phyloP scores from a whole-genome alignment of 805 yeast genomes.

The Wickerhamomyces ciferrii region DNA sequence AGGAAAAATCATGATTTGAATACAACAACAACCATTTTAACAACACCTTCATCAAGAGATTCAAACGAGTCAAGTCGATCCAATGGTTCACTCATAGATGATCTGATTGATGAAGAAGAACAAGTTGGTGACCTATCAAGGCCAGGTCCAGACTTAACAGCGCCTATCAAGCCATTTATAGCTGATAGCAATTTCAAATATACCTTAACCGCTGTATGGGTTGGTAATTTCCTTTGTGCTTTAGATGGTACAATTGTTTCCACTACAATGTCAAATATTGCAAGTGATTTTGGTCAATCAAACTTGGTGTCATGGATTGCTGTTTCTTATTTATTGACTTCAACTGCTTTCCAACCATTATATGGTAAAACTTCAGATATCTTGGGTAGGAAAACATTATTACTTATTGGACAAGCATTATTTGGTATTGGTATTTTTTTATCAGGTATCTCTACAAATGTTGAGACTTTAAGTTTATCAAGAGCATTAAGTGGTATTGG shows the following conservation, averaged over 20 bases:
- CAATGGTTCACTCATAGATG: not conserved
- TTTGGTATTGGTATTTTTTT: conserved; percentile 40
- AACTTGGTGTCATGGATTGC: conserved; percentile 64
- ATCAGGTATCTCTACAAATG: conserved; percentile 35
- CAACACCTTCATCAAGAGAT: not conserved
- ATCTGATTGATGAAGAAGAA: not conserved
- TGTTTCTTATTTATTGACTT: conserved; percentile 61
- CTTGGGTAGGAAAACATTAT: conserved; percentile 44
- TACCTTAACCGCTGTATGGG: conserved; percentile 30
- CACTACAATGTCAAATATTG: conserved; percentile 52
- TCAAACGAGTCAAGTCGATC: not conserved
- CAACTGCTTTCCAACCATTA: conserved; percentile 69
- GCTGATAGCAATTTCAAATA: conserved; percentile 6
- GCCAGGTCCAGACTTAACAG: not conserved
- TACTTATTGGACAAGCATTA: conserved; percentile 37
- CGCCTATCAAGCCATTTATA: not conserved
- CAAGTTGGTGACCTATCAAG: not conserved
- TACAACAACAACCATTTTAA: not conserved
- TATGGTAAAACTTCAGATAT: conserved; percentile 70
- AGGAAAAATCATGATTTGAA: not conserved
- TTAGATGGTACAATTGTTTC: conserved; percentile 59
- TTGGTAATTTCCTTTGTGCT: conserved; percentile 45
- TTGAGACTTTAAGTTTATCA: conserved; percentile 40
- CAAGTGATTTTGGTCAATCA: conserved; percentile 51
- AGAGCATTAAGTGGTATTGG: conserved; percentile 58